These are phyloP conservation scores for Suillus placidus DNA, from an alignment of 768 basidiomycete species.

Conservation along the genomic window DNA sequence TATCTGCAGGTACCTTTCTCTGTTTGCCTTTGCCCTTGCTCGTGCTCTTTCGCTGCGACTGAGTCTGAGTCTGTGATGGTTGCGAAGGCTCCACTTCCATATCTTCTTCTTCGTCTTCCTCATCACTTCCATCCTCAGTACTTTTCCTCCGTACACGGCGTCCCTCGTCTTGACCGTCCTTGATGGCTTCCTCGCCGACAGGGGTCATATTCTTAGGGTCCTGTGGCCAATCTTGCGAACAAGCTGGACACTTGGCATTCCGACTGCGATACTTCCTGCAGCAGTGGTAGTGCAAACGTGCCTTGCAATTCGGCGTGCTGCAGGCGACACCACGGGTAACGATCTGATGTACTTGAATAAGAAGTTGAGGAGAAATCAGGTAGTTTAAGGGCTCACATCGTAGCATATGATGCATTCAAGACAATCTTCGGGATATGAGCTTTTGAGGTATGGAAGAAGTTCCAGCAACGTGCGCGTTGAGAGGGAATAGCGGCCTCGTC, in stretches of 20 bases:
- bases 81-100: constrained; percentile 37
- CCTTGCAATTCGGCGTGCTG: constrained; percentile 60
- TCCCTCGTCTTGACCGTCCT: constrained; percentile 57
- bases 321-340: constrained; percentile 73
- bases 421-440: constrained; percentile 70
- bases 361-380: background rate
- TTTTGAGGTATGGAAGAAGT: constrained; percentile 71
- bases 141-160: constrained; percentile 40
- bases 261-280: constrained; percentile 50
- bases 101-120: constrained; percentile 46
- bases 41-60: constrained; percentile 30
- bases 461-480: constrained; percentile 77
- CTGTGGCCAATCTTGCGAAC: constrained; percentile 60
- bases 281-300: constrained; percentile 66
- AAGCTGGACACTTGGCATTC: constrained; percentile 55
- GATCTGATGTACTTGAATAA: constrained; percentile 43
- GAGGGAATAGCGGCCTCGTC: constrained; percentile 74
- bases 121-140: constrained; percentile 37
- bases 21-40: constrained; percentile 29
- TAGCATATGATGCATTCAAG: constrained; percentile 75
- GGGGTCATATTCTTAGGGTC: constrained; percentile 51
- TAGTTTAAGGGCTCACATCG: constrained; percentile 48
- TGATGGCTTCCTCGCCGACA: constrained; percentile 71
- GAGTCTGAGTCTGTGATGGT: constrained; percentile 21
- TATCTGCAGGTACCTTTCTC: constrained; percentile 32